These are phyloP conservation scores for Penstemon eatonii DNA, from an alignment of 257 asterid species.

Conservation along the genomic window DNA sequence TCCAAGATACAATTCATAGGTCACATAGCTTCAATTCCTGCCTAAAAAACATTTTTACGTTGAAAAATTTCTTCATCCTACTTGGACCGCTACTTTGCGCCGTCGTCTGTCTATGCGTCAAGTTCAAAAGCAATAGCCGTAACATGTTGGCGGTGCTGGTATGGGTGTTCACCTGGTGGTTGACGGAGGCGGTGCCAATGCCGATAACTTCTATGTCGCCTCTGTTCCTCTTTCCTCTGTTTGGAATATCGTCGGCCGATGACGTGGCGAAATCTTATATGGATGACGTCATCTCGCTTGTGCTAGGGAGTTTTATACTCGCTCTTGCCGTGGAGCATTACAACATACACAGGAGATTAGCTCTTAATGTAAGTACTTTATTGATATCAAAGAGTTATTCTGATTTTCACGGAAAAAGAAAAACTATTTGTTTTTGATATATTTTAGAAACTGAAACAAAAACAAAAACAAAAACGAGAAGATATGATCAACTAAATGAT, in stretches of 20 bases:
- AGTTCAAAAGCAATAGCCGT: slow-evolving; percentile 40
- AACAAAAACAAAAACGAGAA: no score
- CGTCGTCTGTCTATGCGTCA: slow-evolving; percentile 46
- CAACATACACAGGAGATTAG: slow-evolving; percentile 86
- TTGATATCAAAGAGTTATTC: no score
- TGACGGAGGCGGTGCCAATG: slow-evolving; percentile 95
- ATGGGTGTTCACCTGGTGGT: slow-evolving; percentile 93
- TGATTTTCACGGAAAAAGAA: no score
- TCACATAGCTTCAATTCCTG: slow-evolving; percentile 37
- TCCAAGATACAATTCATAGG: slow-evolving; percentile 37
- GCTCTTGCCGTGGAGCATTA: slow-evolving; percentile 97
- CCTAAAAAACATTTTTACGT: slow-evolving; percentile 42
- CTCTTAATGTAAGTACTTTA: slow-evolving; percentile 62
- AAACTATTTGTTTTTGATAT: no score
- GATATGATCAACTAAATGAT: no score
- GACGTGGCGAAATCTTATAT: slow-evolving; percentile 78
- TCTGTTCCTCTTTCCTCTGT: slow-evolving; percentile 80
- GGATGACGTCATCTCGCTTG: slow-evolving; percentile 88
- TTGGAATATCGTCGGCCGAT: slow-evolving; percentile 78
- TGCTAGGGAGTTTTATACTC: slow-evolving; percentile 86
- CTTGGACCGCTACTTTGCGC: slow-evolving; percentile 71
- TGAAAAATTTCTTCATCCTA: slow-evolving; percentile 52
- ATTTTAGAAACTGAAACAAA: no score
- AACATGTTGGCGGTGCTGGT: slow-evolving; percentile 81
- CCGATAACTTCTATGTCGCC: slow-evolving; percentile 94